A percentile compares a stretch with the other conserved stretches of the same genome.
These are phyloP conservation scores for Inga oerstediana DNA, from an alignment of 306 rosid genomes.

Conservation along the genomic window DNA sequence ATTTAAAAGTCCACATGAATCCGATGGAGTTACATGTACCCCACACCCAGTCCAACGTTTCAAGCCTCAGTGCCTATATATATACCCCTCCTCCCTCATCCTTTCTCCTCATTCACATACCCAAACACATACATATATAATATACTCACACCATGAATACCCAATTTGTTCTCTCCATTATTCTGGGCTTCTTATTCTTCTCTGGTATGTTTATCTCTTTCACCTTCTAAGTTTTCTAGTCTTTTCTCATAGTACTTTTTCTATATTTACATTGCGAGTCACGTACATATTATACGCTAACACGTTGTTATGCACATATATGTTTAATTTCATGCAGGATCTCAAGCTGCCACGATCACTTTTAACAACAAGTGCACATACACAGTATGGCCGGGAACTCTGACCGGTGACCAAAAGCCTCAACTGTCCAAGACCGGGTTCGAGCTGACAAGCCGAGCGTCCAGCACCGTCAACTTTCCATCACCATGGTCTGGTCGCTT, in stretches of 20 bases:
- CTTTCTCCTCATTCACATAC: background rate
- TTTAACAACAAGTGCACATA: constrained; percentile 51
- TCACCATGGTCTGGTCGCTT: constrained; percentile 66
- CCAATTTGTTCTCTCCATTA: constrained; percentile 15
- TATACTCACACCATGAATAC: constrained; percentile 24
- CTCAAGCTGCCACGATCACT: constrained; percentile 44
- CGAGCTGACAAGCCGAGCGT: constrained; percentile 36
- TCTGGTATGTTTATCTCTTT: constrained; percentile 25
- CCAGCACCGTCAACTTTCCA: constrained; percentile 29
- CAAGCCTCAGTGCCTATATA: background rate
- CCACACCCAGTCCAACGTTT: background rate
- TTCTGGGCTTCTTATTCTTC: constrained; percentile 35
- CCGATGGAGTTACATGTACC: background rate
- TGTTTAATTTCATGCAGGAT: background rate
- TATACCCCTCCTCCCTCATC: background rate
- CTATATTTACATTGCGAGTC: no score
- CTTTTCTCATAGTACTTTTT: background rate
- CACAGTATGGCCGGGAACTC: constrained; percentile 68
- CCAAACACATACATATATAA: background rate
- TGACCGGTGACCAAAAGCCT: constrained; percentile 47
- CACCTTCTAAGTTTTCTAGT: no score
- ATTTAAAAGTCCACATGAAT: background rate
- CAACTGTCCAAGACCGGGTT: constrained; percentile 62
- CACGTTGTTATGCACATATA: background rate
- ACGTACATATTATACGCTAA: no score